Conservation (phyloP, 495 filamentous ascomycete genomes). For the Penicillium cosmopolitanum region DNA sequence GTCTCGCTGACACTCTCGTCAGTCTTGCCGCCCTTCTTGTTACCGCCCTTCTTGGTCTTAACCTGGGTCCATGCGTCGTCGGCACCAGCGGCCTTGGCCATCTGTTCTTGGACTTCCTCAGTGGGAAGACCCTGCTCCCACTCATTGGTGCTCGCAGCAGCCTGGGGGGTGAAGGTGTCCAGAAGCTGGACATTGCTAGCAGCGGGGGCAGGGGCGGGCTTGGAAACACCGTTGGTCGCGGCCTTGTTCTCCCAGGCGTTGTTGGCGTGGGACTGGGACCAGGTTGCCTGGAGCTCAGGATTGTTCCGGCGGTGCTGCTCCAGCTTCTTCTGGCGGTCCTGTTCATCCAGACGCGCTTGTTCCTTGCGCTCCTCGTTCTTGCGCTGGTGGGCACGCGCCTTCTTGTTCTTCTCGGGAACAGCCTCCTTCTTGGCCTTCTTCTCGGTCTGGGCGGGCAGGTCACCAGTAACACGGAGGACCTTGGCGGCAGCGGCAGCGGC, state of each 20-base stretch:
- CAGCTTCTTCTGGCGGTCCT: conserved; percentile 66
- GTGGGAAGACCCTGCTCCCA: conserved; percentile 68
- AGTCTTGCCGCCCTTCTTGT: conserved; percentile 52
- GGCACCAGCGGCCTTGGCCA: conserved; percentile 59
- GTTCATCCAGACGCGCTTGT: conserved; percentile 61
- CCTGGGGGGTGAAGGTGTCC: conserved; percentile 82
- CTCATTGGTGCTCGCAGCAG: conserved; percentile 41
- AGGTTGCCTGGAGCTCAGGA: conserved; percentile 72
- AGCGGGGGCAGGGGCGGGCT: conserved; percentile 31
- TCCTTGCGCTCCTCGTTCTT: conserved; percentile 74
- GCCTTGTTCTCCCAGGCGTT: conserved; percentile 63
- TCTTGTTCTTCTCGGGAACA: conserved; percentile 75
- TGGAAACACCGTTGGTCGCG: conserved; percentile 30
- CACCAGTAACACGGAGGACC: conserved; percentile 73
- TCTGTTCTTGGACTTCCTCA: conserved; percentile 83
- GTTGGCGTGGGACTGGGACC: conserved; percentile 67
- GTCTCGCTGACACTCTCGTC: conserved; percentile 48
- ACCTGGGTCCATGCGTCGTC: conserved; percentile 78
- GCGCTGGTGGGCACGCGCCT: conserved; percentile 84
- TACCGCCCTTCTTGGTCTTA: conserved; percentile 63
- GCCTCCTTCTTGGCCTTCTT: conserved; percentile 63
- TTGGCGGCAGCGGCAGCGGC: conserved; percentile 71
- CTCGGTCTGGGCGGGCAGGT: conserved; percentile 63
- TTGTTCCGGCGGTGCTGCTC: conserved; percentile 83
- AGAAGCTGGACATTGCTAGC: conserved; percentile 57